phyloP scores from a whole-genome alignment of 257 asterid genomes.

The Eucommia ulmoides region DNA sequence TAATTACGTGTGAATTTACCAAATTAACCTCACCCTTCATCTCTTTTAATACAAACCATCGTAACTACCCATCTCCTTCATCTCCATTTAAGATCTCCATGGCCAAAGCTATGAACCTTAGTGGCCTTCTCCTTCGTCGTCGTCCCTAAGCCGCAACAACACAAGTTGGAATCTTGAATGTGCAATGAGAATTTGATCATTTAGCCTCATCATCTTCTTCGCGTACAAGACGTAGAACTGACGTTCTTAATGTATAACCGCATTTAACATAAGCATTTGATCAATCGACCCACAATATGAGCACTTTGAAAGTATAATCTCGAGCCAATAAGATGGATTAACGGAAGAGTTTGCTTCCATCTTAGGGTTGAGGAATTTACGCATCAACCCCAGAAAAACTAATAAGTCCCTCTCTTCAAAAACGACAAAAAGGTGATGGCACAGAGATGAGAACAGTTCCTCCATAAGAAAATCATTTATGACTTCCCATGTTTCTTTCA shows the following conservation, averaged over 20 bases:
- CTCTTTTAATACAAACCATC: too few relatives aligned
- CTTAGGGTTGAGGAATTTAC: conserved; percentile 47
- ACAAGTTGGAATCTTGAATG: too few relatives aligned
- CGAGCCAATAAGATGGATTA: conserved; percentile 48
- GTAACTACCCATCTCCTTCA: too few relatives aligned
- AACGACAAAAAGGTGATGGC: conserved; percentile 73
- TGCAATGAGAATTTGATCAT: too few relatives aligned
- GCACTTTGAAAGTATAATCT: conserved; percentile 51
- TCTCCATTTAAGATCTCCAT: too few relatives aligned
- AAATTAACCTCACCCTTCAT: too few relatives aligned
- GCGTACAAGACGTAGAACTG: conserved; percentile 55
- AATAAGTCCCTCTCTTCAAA: conserved; percentile 66
- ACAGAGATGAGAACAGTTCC: conserved; percentile 43
- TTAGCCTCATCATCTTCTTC: conserved; percentile 66
- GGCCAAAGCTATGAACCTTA: too few relatives aligned
- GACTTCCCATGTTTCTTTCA: conserved; percentile 59
- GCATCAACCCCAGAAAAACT: conserved; percentile 44
- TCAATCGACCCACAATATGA: conserved; percentile 27
- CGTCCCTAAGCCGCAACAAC: too few relatives aligned
- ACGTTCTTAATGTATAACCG: conserved; percentile 63
- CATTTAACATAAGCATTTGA: conserved; percentile 69
- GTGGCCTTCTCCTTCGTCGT: too few relatives aligned
- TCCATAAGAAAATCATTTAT: conserved; percentile 61
- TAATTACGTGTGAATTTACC: too few relatives aligned
- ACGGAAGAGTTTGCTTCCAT: conserved; percentile 20